Evolutionary conservation across 495 filamentous ascomycete species (phyloP).

Genomic region (Margaritispora aquatica): DNA sequence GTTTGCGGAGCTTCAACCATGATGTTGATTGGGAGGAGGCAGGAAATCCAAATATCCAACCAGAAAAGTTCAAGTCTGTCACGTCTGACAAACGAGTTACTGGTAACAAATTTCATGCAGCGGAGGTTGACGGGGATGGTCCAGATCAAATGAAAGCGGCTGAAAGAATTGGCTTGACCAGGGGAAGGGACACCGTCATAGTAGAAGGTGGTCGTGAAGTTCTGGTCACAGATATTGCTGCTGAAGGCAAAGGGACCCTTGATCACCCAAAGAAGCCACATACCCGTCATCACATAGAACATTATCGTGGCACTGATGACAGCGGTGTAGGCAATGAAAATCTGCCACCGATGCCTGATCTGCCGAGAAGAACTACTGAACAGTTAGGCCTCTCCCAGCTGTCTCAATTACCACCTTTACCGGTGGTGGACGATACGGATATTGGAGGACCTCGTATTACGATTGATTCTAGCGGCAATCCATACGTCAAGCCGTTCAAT

Average conservation of each 20-base stretch:
- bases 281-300: constrained; percentile 16
- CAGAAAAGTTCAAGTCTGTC: constrained; percentile 37
- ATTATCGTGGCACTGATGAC: constrained; percentile 12
- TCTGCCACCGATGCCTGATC: constrained; percentile 44
- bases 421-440: constrained; percentile 69
- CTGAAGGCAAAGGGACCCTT: constrained; percentile 56
- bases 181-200: constrained; percentile 62
- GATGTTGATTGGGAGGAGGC: constrained; percentile 44
- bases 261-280: constrained; percentile 39
- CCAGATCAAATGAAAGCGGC: constrained; percentile 59
- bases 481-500: constrained; percentile 36
- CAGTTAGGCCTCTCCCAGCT: constrained; percentile 51
- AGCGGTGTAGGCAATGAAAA: constrained; percentile 33
- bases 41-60: constrained; percentile 31
- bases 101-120: constrained; percentile 56
- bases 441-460: constrained; percentile 57
- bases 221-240: constrained; percentile 48
- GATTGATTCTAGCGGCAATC: constrained; percentile 13
- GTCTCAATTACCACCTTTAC: constrained; percentile 61
- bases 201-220: constrained; percentile 54
- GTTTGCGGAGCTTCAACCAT: constrained; percentile 75
- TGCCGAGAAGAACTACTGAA: constrained; percentile 43
- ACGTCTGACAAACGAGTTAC: constrained; percentile 60
- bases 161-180: constrained; percentile 45
- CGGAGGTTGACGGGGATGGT: constrained; percentile 72